These are phyloP conservation scores for Actinomucor elegans DNA, from an alignment of 371 early-diverging fungal genomes.

Conservation along the genomic window DNA sequence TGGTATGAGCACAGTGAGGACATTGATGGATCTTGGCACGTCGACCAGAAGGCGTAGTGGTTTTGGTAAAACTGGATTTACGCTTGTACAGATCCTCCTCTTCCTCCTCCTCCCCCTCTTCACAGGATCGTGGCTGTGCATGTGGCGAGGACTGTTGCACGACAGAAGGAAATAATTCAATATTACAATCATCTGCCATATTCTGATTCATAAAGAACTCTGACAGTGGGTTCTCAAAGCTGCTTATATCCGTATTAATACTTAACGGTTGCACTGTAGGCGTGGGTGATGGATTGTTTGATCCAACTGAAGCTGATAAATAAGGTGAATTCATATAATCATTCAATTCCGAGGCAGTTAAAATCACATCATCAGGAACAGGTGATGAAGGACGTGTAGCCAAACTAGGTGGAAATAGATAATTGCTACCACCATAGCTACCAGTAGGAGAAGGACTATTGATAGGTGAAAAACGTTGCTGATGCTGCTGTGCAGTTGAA, in stretches of 20 bases:
- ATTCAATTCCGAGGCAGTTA: constrained; percentile 16
- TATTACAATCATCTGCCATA: neutral
- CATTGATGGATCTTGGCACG: constrained; percentile 28
- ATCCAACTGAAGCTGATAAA: neutral
- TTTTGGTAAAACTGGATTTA: neutral
- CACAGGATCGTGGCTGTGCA: constrained; percentile 13
- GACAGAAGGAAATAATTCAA: constrained; percentile 8
- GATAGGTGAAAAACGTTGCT: constrained; percentile 8
- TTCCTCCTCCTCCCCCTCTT: neutral
- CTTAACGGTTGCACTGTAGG: neutral
- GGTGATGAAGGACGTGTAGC: constrained; percentile 11
- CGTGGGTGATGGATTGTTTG: neutral
- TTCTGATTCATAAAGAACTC: neutral
- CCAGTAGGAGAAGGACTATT: constrained; percentile 14
- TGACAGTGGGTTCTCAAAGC: too few relatives aligned
- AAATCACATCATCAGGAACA: constrained; percentile 21
- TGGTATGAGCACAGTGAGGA: constrained; percentile 34
- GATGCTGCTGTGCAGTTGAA: too few relatives aligned
- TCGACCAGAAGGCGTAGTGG: constrained; percentile 7
- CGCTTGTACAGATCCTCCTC: neutral
- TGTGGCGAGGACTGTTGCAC: constrained; percentile 17
- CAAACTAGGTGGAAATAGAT: constrained; percentile 10
- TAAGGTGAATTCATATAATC: constrained; percentile 16
- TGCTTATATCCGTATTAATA: neutral
- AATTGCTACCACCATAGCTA: constrained; percentile 7